Base-by-base conservation (phyloP, 768 basidiomycete species). In the Guyanaporus albipodus region DNA sequence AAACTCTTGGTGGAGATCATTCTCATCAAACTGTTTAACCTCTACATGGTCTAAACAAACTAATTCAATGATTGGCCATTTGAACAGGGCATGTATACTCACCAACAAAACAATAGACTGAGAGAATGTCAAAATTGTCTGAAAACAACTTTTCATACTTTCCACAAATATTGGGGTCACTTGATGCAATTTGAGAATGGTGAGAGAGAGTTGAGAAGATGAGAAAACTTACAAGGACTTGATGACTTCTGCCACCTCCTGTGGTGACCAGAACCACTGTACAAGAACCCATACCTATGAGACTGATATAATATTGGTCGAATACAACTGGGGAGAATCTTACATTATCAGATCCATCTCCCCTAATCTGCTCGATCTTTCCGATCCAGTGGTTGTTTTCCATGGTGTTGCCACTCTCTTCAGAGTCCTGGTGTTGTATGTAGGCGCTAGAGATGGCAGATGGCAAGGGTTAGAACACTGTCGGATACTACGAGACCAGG, bases 221-320 rank as follows among this genome's bases (percentile, higher is more conserved):
- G 8, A 2, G 11, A n/a, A n/a, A 5, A 67, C 77, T 46, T 45
- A 80, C 79, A 81, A 79, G 2, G 75, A 73, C 24, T 74, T 73
- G 24, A 77, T 56, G 0, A 71, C 63, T 2, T 52, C 52, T 0
- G 66, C 63, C 0, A 77, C 73, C 28, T 84, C 82, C n/a, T 63
- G 39, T 0, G 71, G 68, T 2, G 73, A 69, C 61, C 78, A 84
- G 38, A 66, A 81, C 82, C 82, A 84, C 38, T 76, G 71, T 0
- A 83, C 70, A 9, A 52, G 59, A 0, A 66, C 70, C 77, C 78
- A 82, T 0, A 82, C 80, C 74, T 83, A 33, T 6, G 27, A 23
- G 10, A 17, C 18, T 4, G 12, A 7, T 19, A 2, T 12, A 2
- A 17, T 10, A 5, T 44, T 6, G 33, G 32, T 11, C 2, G 35